phyloP scores from a whole-genome alignment of 2,329 filamentous ascomycete genomes.

The Aspergillus neoniger region DNA sequence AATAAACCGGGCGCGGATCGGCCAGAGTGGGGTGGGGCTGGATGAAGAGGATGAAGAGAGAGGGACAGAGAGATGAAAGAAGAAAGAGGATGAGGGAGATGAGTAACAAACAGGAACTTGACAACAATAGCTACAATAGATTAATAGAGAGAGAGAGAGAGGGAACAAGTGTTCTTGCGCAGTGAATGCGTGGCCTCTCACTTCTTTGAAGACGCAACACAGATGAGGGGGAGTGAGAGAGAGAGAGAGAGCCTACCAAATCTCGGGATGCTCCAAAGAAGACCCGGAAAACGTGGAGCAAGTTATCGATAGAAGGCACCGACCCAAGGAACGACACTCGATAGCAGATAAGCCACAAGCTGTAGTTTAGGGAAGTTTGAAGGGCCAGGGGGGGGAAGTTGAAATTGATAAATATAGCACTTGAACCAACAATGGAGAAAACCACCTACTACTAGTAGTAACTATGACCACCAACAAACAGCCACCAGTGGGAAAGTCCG shows the following conservation, averaged over 20 bases:
- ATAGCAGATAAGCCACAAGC: constrained; percentile 4
- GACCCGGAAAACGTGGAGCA: not conserved
- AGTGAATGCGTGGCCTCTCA: not conserved
- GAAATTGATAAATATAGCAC: constrained; percentile 1
- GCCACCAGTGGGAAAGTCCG: no score
- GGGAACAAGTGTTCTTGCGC: not conserved
- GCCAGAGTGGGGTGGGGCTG: constrained; percentile 19
- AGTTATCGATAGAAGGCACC: constrained; percentile 5
- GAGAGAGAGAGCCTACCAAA: not conserved
- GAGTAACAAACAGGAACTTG: not conserved
- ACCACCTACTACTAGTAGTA: not conserved
- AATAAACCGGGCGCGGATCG: constrained; percentile 25
- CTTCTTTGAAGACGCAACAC: not conserved
- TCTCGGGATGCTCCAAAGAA: not conserved
- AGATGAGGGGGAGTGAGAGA: not conserved
- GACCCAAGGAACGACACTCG: not conserved
- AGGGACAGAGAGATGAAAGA: no score
- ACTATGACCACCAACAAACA: no score
- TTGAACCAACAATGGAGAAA: not conserved
- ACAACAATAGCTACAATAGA: no score
- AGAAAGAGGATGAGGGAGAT: not conserved
- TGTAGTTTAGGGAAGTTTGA: not conserved
- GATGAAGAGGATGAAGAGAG: not conserved
- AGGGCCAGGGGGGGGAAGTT: not conserved
- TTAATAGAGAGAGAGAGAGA: no score